These are phyloP conservation scores for Tetradesmus lagerheimii DNA, from an alignment of 139 green algal species.

Conservation along the genomic window DNA sequence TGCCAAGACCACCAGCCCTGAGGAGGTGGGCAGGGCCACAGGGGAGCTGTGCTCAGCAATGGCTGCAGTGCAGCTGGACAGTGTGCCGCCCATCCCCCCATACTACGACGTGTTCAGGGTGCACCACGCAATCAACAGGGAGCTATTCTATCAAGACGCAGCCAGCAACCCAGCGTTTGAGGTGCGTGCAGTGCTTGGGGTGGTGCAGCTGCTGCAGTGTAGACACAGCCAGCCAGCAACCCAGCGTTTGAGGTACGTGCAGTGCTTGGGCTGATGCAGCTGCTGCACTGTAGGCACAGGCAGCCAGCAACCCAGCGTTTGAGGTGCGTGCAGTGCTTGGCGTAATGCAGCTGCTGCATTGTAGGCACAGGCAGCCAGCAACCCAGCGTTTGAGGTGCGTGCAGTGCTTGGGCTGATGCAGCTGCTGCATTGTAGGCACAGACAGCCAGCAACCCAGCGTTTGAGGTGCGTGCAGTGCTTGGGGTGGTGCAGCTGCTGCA, in stretches of 20 bases:
- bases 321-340: too few relatives aligned
- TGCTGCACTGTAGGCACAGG: too few relatives aligned
- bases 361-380: too few relatives aligned
- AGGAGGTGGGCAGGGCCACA: constrained; percentile 67
- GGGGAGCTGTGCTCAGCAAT: constrained; percentile 69
- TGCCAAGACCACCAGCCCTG: constrained; percentile 68
- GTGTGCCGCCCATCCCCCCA: constrained; percentile 57
- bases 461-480: too few relatives aligned
- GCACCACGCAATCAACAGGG: constrained; percentile 59
- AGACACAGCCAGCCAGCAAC: too few relatives aligned
- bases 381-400: too few relatives aligned
- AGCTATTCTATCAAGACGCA: constrained; percentile 53
- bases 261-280: too few relatives aligned
- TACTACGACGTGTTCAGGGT: constrained; percentile 65
- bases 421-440: too few relatives aligned
- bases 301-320: constrained; percentile 29
- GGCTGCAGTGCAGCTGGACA: constrained; percentile 45
- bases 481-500: too few relatives aligned
- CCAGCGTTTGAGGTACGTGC: too few relatives aligned
- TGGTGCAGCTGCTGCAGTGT: constrained; percentile 52
- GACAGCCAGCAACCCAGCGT: constrained; percentile 32
- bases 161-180: constrained; percentile 41
- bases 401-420: too few relatives aligned
- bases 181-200: constrained; percentile 48
- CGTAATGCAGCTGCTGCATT: too few relatives aligned